Evolutionary conservation across 495 filamentous ascomycete genomes (phyloP), one percentile per base, ranked within the genome.

Genomic region (Talaromyces ruber): DNA sequence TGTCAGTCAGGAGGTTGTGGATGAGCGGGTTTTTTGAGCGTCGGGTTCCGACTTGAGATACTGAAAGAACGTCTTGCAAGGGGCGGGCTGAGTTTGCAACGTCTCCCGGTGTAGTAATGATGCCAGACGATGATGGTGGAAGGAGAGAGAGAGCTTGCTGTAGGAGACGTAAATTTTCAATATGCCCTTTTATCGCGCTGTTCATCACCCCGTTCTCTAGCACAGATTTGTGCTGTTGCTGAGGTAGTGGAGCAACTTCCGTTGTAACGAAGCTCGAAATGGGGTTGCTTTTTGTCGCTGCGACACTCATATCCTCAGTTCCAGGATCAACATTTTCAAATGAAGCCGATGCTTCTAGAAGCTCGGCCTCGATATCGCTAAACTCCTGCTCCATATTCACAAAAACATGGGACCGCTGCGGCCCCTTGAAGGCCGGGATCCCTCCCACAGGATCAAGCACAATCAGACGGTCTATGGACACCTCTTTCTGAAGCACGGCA

Each of bases 321-420:
- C 11, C 25, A 22, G 39, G 26, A 55, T 2, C 4, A 2, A 32
- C 26, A 30, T 30, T 6, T 22, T 56, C 21, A 22, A 30, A 14
- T n/a, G 34, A 43, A 34, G 29, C 60, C 39, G 43, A 69, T 25
- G 65, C 61, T 50, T 64, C 62, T 14, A 67, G 64, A 9, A 98
- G 77, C 62, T 91, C 82, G 1, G 80, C 68, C 57, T 79, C 73
- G 32, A 96, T 88, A 30, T 81, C 78, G 3, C 80, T 72, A 68
- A 86, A 96, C 65, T 99, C 92, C 68, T 98, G 92, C 69, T 96
- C 89, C 66, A 99, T 81, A 66, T 99, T 99, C 71, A 99, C 82
- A 71, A 97, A 99, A 3, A 97, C 84, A 68, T 97, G 90, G 14
- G 89, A 86, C 8, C 83, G 82, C 45, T 88, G 82, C 0, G 82